Evolutionary conservation across 2,329 filamentous ascomycete species (phyloP).

Genomic region (Aspergillus ustus): DNA sequence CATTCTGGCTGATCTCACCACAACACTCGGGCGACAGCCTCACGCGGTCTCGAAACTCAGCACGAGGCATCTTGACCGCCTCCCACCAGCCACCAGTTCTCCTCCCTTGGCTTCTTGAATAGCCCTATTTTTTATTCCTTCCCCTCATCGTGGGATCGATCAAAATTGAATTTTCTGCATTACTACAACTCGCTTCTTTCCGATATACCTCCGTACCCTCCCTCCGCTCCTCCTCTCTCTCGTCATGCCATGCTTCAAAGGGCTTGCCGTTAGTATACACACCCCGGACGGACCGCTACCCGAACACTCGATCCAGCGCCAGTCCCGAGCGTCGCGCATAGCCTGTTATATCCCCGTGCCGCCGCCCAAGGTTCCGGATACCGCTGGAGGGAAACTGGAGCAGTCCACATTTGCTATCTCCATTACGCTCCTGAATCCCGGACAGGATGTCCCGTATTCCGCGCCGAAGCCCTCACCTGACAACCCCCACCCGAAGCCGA

Average conservation of each 20-base stretch:
- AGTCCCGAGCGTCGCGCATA: slow-evolving; percentile 88
- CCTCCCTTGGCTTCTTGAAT: slow-evolving; percentile 14
- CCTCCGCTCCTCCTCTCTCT: slow-evolving; percentile 7
- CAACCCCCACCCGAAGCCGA: slow-evolving; percentile 79
- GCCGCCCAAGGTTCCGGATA: slow-evolving; percentile 75
- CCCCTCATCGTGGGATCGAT: slow-evolving; percentile 8
- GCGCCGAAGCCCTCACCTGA: slow-evolving; percentile 77
- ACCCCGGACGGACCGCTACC: slow-evolving; percentile 77
- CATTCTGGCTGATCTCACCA: background rate
- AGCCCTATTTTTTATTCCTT: slow-evolving; percentile 10
- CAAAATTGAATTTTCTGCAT: background rate
- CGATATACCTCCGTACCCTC: background rate
- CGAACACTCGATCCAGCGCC: slow-evolving; percentile 93
- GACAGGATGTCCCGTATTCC: slow-evolving; percentile 89
- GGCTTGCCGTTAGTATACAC: slow-evolving; percentile 97
- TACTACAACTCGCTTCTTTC: slow-evolving; percentile 6
- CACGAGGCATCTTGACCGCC: slow-evolving; percentile 27
- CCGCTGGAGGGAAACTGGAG: slow-evolving; percentile 76
- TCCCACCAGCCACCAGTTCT: slow-evolving; percentile 29
- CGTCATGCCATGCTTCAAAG: slow-evolving; percentile 94
- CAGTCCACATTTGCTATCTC: slow-evolving; percentile 97
- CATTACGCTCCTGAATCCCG: slow-evolving; percentile 89
- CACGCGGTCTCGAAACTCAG: background rate
- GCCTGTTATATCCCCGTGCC: slow-evolving; percentile 97
- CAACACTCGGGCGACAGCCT: background rate